Evolutionary conservation across 495 filamentous ascomycete species (phyloP).

Genomic region (Penicilliopsis zonata): DNA sequence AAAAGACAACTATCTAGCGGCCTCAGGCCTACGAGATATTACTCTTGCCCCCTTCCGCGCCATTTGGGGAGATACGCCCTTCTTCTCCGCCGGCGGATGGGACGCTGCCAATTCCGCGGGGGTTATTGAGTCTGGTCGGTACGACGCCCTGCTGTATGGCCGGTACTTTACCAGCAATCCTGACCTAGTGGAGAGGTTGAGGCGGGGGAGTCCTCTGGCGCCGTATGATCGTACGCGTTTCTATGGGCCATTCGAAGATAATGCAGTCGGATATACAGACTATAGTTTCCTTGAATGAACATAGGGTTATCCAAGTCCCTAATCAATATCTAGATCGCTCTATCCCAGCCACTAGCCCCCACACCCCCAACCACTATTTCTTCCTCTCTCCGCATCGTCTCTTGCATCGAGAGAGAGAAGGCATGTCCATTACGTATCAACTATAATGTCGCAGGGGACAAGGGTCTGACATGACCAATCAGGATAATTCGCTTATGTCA

Average conservation of each 20-base stretch:
- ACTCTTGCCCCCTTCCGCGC: constrained; percentile 18
- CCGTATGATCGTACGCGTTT: constrained; percentile 47
- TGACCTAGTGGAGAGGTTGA: constrained; percentile 48
- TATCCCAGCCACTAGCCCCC: no score
- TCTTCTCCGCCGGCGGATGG: constrained; percentile 22
- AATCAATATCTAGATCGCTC: no score
- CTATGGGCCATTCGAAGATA: constrained; percentile 34
- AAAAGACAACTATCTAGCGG: constrained; percentile 12
- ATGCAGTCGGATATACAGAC: constrained; percentile 49
- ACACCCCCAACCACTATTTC: no score
- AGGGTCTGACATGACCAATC: no score
- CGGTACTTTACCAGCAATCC: constrained; percentile 56
- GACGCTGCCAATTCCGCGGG: constrained; percentile 13
- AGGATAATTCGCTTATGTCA: no score
- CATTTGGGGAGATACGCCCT: constrained; percentile 14
- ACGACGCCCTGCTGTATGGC: constrained; percentile 41
- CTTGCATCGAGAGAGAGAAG: no score
- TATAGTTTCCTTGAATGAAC: no score
- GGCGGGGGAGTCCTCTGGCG: constrained; percentile 40
- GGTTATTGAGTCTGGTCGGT: constrained; percentile 11
- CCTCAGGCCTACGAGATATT: not conserved
- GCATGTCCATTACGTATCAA: no score
- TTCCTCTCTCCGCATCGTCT: no score
- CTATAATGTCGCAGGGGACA: no score
- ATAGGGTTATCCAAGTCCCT: no score